These are phyloP conservation scores for Secale cereale DNA, from an alignment of 176 grass and related monocot species.

Conservation along the genomic window DNA sequence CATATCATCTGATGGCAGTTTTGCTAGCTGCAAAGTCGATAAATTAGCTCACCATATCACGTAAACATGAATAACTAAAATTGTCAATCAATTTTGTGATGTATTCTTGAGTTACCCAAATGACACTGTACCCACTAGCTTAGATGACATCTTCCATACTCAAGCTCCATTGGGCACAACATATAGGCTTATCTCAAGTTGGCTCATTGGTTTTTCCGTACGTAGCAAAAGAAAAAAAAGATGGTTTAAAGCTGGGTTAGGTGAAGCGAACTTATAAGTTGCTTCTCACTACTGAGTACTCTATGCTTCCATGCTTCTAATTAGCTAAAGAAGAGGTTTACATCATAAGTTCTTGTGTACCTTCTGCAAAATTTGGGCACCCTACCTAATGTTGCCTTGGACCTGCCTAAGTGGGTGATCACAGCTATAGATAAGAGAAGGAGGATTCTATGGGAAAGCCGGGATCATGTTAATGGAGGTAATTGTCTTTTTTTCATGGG, in stretches of 20 bases:
- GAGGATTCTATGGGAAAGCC: neutral
- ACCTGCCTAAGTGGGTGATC: neutral
- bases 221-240: neutral
- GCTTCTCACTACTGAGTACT: neutral
- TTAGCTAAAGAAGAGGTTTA: neutral
- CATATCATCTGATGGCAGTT: constrained; percentile 78
- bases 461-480: neutral
- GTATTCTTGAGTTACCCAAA: neutral
- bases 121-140: neutral
- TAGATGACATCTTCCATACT: neutral
- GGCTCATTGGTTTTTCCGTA: neutral
- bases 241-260: neutral
- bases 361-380: neutral
- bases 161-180: neutral
- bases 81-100: neutral
- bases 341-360: neutral
- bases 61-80: constrained; percentile 1
- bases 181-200: too few species aligned
- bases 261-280: neutral
- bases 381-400: neutral
- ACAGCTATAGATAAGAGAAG: neutral
- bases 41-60: neutral
- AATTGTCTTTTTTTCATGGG: neutral
- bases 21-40: constrained; percentile 69
- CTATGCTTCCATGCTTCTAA: neutral